Evolutionary conservation across 805 yeast species (phyloP).

Genomic region (Candida palmyrensis): DNA sequence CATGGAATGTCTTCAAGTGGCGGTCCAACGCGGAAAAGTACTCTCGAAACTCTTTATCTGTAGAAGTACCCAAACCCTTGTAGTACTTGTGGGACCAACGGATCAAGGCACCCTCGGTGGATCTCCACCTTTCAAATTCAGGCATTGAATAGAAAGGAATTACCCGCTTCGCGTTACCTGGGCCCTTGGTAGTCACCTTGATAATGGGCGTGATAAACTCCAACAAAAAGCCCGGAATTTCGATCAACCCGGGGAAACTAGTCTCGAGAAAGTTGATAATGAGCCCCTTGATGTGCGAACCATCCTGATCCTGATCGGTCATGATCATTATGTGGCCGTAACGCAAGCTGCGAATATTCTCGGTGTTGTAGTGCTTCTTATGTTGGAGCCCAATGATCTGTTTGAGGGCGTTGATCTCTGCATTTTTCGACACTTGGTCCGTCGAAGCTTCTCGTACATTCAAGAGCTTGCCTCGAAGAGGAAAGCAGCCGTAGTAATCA

Average conservation of each 20-base stretch:
- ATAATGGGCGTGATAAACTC: slow-evolving; percentile 97
- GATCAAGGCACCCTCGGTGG: slow-evolving; percentile 63
- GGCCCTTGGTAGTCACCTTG: slow-evolving; percentile 67
- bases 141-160: slow-evolving; percentile 91
- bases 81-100: slow-evolving; percentile 93
- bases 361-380: slow-evolving; percentile 63
- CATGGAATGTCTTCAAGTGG: slow-evolving; percentile 82
- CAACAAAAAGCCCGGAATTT: slow-evolving; percentile 84
- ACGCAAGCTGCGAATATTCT: slow-evolving; percentile 67
- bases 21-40: slow-evolving; percentile 81
- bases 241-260: slow-evolving; percentile 88
- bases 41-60: slow-evolving; percentile 75
- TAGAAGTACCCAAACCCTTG: slow-evolving; percentile 97
- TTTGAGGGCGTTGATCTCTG: slow-evolving; percentile 91
- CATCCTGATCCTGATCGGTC: slow-evolving; percentile 99
- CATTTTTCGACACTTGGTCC: slow-evolving; percentile 90
- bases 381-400: slow-evolving; percentile 95
- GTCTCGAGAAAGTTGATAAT: slow-evolving; percentile 89
- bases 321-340: slow-evolving; percentile 97
- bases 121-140: slow-evolving; percentile 92
- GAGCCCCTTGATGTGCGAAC: slow-evolving; percentile 94
- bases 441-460: slow-evolving; percentile 96
- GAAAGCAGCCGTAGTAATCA: slow-evolving; percentile 92
- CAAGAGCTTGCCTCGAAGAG: slow-evolving; percentile 88
- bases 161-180: slow-evolving; percentile 51